These are phyloP conservation scores for Halophytophthora batemanensis DNA, from an alignment of 352 stramenopile species.

Conservation along the genomic window DNA sequence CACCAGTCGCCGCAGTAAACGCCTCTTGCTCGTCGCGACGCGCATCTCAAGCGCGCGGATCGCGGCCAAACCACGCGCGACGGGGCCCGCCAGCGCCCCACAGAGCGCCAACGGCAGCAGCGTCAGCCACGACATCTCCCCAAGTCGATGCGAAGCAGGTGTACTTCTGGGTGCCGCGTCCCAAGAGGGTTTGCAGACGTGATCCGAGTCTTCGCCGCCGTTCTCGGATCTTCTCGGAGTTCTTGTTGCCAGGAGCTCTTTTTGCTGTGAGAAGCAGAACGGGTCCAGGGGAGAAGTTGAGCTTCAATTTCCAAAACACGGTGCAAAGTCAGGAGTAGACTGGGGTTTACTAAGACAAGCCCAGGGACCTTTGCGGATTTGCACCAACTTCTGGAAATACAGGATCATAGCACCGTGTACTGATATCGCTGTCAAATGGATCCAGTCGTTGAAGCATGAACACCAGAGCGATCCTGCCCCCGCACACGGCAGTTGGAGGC, in stretches of 20 bases:
- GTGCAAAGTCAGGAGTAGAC: no score
- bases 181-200: background rate
- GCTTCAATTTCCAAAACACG: background rate
- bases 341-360: no score
- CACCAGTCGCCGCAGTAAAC: slow-evolving; percentile 10
- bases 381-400: no score
- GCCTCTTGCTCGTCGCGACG: background rate
- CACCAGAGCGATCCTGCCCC: no score
- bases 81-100: slow-evolving; percentile 8
- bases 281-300: background rate
- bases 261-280: no score
- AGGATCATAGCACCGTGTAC: no score
- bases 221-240: no score
- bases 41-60: slow-evolving; percentile 12
- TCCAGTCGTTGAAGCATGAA: no score
- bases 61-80: slow-evolving; percentile 10
- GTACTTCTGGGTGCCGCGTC: background rate
- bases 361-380: no score
- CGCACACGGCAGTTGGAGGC: background rate
- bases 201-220: background rate
- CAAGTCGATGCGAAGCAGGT: background rate
- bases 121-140: slow-evolving; percentile 18
- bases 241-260: no score
- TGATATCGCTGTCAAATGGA: no score
- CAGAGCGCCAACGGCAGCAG: slow-evolving; percentile 15